Evolutionary conservation across 768 basidiomycete species (phyloP).

Genomic region (Russula vinacea): DNA sequence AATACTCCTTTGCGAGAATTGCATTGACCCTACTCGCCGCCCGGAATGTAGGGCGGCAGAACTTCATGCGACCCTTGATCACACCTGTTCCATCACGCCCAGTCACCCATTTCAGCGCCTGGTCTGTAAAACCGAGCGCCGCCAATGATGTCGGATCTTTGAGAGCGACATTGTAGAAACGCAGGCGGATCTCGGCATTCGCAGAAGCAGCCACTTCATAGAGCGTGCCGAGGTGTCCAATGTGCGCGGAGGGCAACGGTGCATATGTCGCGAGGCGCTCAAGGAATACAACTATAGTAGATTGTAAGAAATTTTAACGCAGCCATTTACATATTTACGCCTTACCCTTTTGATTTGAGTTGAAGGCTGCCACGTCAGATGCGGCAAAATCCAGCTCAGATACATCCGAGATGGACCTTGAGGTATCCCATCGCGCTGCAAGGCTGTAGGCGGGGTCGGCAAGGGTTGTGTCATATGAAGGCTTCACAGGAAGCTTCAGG

Average conservation of each 20-base stretch:
- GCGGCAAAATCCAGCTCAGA: slow-evolving; percentile 52
- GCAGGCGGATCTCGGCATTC: slow-evolving; percentile 74
- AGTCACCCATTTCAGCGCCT: slow-evolving; percentile 66
- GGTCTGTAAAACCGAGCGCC: slow-evolving; percentile 49
- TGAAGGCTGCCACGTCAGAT: slow-evolving; percentile 60
- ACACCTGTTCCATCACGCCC: slow-evolving; percentile 55
- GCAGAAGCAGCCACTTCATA: slow-evolving; percentile 53
- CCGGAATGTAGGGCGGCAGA: slow-evolving; percentile 68
- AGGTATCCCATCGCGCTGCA: slow-evolving; percentile 68
- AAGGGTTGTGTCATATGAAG: slow-evolving; percentile 72
- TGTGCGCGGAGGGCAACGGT: slow-evolving; percentile 57
- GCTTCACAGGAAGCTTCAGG: slow-evolving; percentile 61
- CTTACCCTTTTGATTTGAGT: slow-evolving; percentile 73
- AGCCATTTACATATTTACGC: slow-evolving; percentile 9
- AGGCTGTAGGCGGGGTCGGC: slow-evolving; percentile 67
- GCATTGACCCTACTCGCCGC: slow-evolving; percentile 52
- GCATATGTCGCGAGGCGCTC: slow-evolving; percentile 66
- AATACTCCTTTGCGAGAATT: slow-evolving; percentile 51
- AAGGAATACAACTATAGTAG: slow-evolving; percentile 69
- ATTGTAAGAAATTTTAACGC: background rate
- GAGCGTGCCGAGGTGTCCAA: slow-evolving; percentile 53
- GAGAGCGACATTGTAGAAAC: slow-evolving; percentile 75
- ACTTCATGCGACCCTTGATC: slow-evolving; percentile 82
- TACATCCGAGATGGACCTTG: slow-evolving; percentile 48
- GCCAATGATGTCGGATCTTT: slow-evolving; percentile 46